Conservation (phyloP, 108 stramenopile species). For the Epithemia pelagica region DNA sequence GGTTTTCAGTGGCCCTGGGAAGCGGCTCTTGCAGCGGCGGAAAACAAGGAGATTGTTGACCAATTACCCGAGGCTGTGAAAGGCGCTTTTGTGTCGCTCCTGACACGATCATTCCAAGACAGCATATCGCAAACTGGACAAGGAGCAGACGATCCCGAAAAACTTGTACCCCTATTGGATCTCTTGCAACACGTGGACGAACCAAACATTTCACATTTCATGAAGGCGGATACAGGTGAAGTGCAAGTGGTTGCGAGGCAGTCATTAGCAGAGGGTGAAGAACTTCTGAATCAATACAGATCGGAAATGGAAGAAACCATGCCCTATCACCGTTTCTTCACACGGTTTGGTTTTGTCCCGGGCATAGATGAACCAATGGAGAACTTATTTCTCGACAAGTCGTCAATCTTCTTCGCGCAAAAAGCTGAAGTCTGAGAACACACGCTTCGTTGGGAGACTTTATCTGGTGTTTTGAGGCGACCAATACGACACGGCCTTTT, state of each 20-base stretch:
- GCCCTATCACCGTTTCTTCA: constrained; percentile 71
- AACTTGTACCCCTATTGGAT: constrained; percentile 65
- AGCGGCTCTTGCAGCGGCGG: background rate
- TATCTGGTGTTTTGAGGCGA: too few relatives aligned
- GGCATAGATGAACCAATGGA: constrained; percentile 50
- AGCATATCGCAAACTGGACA: too few relatives aligned
- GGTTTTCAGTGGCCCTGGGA: constrained; percentile 43
- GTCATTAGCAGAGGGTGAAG: constrained; percentile 38
- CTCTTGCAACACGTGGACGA: constrained; percentile 57
- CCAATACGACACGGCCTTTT: too few relatives aligned
- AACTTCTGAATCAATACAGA: constrained; percentile 66
- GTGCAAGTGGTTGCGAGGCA: constrained; percentile 56
- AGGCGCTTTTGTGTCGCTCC: constrained; percentile 58
- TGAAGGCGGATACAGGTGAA: constrained; percentile 38
- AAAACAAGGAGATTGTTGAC: constrained; percentile 12
- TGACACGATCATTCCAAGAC: constrained; percentile 67
- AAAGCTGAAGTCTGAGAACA: constrained; percentile 39
- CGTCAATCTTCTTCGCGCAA: constrained; percentile 60
- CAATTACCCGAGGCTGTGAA: constrained; percentile 47
- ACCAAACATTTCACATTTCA: constrained; percentile 44
- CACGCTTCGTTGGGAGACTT: too few relatives aligned
- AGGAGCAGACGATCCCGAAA: constrained; percentile 43
- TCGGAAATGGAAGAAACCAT: constrained; percentile 66
- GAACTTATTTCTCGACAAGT: constrained; percentile 48
- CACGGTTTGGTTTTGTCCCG: constrained; percentile 72